Base-by-base conservation (phyloP, 2,329 filamentous ascomycete genomes). In the Trichoderma simmonsii region DNA sequence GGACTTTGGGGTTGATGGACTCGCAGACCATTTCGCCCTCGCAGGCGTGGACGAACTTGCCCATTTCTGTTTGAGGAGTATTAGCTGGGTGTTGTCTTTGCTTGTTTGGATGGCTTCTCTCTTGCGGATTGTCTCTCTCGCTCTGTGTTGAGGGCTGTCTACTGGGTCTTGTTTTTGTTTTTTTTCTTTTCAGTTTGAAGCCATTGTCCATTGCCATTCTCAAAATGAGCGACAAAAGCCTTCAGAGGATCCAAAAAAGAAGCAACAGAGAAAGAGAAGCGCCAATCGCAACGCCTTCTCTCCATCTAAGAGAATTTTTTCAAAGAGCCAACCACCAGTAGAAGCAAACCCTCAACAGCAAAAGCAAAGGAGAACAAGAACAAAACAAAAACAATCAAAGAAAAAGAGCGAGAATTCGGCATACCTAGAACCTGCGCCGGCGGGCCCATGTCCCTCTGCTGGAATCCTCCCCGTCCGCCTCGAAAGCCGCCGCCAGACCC, bases 11-110 rank as follows among this genome's bases (percentile, higher is more conserved):
- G 87, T 98, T 98, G 84, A 92, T 92, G 77, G 93, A 97, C 84
- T 94, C 91, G 92, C 95, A 98, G 77, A 99, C 92, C 88, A 99
- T 96, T 84, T 99, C 96, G 82, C 95, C 95, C 85, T 99, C 96
- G 85, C 93, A 95, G 72, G 94, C 91, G 86, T 99, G 96, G 81
- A 98, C 85, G 84, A 98, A 97, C 76, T 89, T 90, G 83, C 96
- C 96, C 92, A 99, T 94, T 85, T 98, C 96, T 72, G 32, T 28
- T 8, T 1, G 7, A 8, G 9, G 8, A 6, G 0, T n/a, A n/a
- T n/a, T n/a, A n/a, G n/a, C n/a, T n/a, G n/a, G n/a, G n/a, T n/a
- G n/a, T n/a, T n/a, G n/a, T n/a, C n/a, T n/a, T n/a, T n/a, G n/a
- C n/a, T 21, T 30, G 7, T 9, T 4, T 43, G 5, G 5, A n/a